These are phyloP conservation scores for Flagelloscypha sp. DNA, from an alignment of 768 basidiomycete species.

Conservation along the genomic window DNA sequence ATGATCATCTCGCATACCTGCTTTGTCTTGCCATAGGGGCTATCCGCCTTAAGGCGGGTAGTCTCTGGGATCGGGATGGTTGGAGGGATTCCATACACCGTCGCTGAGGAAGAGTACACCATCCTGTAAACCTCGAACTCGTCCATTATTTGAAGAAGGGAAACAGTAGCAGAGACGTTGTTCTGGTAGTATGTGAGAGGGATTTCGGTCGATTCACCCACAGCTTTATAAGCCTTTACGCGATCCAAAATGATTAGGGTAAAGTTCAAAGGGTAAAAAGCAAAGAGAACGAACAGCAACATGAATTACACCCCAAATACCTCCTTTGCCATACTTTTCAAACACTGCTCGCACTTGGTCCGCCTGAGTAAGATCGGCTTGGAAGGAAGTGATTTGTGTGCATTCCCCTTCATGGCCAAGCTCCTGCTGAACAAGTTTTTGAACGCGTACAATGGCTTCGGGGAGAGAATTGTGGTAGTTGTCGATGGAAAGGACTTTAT, in stretches of 20 bases:
- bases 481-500: conserved; percentile 91
- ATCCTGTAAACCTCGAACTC: conserved; percentile 78
- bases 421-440: conserved; percentile 69
- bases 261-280: conserved; percentile 2
- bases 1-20: conserved; percentile 88
- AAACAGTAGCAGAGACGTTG: conserved; percentile 86
- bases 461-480: conserved; percentile 91
- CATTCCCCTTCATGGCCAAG: conserved; percentile 40
- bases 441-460: conserved; percentile 63
- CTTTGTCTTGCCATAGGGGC: conserved; percentile 95
- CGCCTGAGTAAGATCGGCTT: conserved; percentile 67
- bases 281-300: conserved; percentile 61
- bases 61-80: conserved; percentile 90
- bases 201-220: conserved; percentile 91
- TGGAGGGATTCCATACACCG: conserved; percentile 93
- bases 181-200: conserved; percentile 90
- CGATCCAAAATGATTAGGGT: conserved; percentile 3
- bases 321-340: conserved; percentile 75
- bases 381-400: conserved; percentile 60
- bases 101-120: conserved; percentile 97
- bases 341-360: conserved; percentile 74
- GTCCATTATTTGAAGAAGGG: conserved; percentile 78
- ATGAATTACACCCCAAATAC: conserved; percentile 95
- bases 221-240: conserved; percentile 87
- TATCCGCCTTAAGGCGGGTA: conserved; percentile 79